phyloP scores from a whole-genome alignment of 1,139 yeast species.

The Geotrichum australiense region DNA sequence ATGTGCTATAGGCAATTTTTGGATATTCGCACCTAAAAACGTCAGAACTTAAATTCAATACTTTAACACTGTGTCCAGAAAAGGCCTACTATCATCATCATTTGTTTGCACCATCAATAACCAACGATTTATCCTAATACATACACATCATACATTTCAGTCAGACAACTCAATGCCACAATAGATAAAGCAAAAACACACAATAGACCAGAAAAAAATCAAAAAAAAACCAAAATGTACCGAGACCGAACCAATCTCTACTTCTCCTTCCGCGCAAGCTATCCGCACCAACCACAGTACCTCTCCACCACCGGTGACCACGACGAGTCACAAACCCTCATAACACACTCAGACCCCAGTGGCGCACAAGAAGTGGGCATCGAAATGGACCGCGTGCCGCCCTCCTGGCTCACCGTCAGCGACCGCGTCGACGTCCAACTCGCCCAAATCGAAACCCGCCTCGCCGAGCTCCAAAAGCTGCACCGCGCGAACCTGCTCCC shows the following conservation, averaged over 20 bases:
- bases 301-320: slow-evolving; percentile 37
- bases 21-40: too few species aligned
- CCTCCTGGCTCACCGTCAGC: slow-evolving; percentile 68
- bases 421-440: slow-evolving; percentile 63
- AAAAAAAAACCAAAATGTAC: slow-evolving; percentile 30
- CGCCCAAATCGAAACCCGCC: slow-evolving; percentile 42
- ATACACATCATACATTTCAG: too few species aligned
- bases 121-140: too few species aligned
- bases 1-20: too few species aligned
- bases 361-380: slow-evolving; percentile 29
- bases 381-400: slow-evolving; percentile 52
- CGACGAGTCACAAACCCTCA: slow-evolving; percentile 57
- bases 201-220: slow-evolving; percentile 25
- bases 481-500: slow-evolving; percentile 83
- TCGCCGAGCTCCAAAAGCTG: slow-evolving; percentile 53
- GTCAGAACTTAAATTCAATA: too few species aligned
- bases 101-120: too few species aligned
- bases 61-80: too few species aligned
- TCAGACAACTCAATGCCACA: too few species aligned
- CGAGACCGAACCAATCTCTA: slow-evolving; percentile 41
- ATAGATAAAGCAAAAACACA: slow-evolving; percentile 14
- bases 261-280: slow-evolving; percentile 40
- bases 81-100: too few species aligned
- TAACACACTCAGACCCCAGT: slow-evolving; percentile 40
- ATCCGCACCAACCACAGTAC: slow-evolving; percentile 35